These are phyloP conservation scores for Colletotrichum lini DNA, from an alignment of 2,329 filamentous ascomycete genomes.

Conservation along the genomic window DNA sequence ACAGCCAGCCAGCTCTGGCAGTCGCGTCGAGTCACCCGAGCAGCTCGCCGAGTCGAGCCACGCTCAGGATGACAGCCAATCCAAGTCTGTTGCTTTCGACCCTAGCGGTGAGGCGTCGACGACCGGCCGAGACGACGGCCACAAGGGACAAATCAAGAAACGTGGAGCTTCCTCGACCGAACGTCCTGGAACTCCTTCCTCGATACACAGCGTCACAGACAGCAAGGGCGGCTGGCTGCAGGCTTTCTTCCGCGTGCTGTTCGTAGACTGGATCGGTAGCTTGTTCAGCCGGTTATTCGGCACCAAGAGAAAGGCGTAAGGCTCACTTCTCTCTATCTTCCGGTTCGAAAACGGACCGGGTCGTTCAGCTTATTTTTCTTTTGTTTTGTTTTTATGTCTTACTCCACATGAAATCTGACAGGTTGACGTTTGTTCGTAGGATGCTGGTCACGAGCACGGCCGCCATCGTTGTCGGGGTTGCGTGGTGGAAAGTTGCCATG, in stretches of 20 bases:
- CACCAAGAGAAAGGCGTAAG: constrained; percentile 43
- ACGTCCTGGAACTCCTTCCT: constrained; percentile 43
- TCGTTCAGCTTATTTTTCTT: constrained; percentile 6
- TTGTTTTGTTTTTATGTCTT: constrained; percentile 18
- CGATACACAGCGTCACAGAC: constrained; percentile 44
- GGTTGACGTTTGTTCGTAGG: constrained; percentile 42
- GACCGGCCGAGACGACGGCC: constrained; percentile 15
- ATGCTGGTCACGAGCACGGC: constrained; percentile 42
- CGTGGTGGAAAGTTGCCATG: constrained; percentile 36
- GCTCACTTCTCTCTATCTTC: constrained; percentile 28
- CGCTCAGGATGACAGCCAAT: neutral
- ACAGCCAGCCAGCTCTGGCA: constrained; percentile 23
- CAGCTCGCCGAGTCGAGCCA: constrained; percentile 15
- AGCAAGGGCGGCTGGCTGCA: constrained; percentile 51
- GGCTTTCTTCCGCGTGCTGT: constrained; percentile 52
- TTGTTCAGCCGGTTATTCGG: constrained; percentile 47
- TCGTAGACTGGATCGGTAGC: constrained; percentile 58
- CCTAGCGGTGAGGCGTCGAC: constrained; percentile 5
- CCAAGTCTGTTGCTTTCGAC: neutral
- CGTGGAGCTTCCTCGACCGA: constrained; percentile 35
- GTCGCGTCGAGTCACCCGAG: constrained; percentile 25
- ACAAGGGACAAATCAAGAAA: constrained; percentile 42
- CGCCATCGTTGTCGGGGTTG: constrained; percentile 36
- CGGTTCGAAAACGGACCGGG: constrained; percentile 8
- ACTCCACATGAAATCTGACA: constrained; percentile 39